These are phyloP conservation scores for Quercus bicolor DNA, from an alignment of 306 rosid species.

Conservation along the genomic window DNA sequence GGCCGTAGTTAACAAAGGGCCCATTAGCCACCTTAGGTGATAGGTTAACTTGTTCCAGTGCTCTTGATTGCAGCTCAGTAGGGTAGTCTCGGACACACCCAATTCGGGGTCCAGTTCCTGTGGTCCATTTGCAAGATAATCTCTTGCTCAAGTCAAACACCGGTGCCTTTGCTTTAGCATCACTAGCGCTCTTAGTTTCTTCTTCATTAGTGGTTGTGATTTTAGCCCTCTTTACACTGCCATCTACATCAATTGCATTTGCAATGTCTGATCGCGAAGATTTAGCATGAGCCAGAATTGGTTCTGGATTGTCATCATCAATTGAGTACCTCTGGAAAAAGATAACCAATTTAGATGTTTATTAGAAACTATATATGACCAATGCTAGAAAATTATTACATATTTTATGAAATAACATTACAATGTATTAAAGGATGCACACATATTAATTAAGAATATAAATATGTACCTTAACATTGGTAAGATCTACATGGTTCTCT, in stretches of 20 bases:
- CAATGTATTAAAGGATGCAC: no score
- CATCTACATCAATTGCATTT: constrained; percentile 5
- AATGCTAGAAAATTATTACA: no score
- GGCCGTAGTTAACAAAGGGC: constrained; percentile 40
- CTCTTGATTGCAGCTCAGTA: constrained; percentile 58
- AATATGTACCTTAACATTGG: constrained; percentile 66
- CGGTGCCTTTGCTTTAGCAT: constrained; percentile 19
- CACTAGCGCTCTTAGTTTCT: constrained; percentile 24
- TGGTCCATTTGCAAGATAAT: constrained; percentile 76
- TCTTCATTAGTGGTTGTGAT: constrained; percentile 20
- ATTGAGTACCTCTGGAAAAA: constrained; percentile 56
- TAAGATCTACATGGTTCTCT: constrained; percentile 76
- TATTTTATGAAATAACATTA: no score
- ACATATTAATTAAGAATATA: no score
- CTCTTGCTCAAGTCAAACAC: constrained; percentile 35
- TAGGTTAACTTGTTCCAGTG: constrained; percentile 75
- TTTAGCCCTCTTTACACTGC: constrained; percentile 12
- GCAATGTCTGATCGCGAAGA: constrained; percentile 4
- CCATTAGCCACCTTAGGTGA: constrained; percentile 57
- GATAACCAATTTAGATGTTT: no score
- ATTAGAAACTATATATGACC: no score
- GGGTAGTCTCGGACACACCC: constrained; percentile 96
- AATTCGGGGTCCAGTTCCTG: constrained; percentile 80
- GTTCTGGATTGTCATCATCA: constrained; percentile 63
- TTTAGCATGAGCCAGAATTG: constrained; percentile 16